Percentiles rank a stretch among this genome's conserved stretches.
Conservation (phyloP, 768 basidiomycete species). For the Mycena olivaceomarginata region DNA sequence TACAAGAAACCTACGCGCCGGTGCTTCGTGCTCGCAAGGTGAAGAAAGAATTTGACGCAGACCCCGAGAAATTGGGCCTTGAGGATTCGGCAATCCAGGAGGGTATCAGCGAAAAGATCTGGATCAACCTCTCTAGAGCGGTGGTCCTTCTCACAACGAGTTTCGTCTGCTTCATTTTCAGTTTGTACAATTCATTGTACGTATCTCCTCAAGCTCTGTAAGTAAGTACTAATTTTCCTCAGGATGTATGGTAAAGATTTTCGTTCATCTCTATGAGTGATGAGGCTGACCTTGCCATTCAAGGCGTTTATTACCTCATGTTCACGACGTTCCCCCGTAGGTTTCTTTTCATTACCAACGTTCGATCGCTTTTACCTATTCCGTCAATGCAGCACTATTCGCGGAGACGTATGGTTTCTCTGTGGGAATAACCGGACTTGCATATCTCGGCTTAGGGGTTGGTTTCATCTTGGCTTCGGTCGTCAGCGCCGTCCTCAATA, state of each 20-base stretch:
- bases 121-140: neutral
- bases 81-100: neutral
- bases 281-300: too few species aligned
- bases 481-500: too few species aligned
- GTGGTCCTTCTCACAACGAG: neutral
- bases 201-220: neutral
- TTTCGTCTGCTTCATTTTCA: constrained; percentile 5
- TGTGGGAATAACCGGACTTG: neutral
- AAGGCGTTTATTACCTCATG: too few species aligned
- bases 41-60: neutral
- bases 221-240: neutral
- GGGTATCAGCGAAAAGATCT: neutral
- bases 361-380: too few species aligned
- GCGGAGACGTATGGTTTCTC: neutral
- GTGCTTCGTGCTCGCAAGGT: neutral
- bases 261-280: too few species aligned
- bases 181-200: neutral
- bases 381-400: too few species aligned
- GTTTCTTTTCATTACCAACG: too few species aligned
- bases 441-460: neutral
- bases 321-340: constrained; percentile 9
- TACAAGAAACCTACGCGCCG: neutral
- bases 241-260: neutral
- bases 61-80: neutral
- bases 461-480: too few species aligned